Percentiles rank a stretch among this genome's conserved stretches.
Conservation (phyloP, 2,329 filamentous ascomycete species). For the Cadophora gregata region DNA sequence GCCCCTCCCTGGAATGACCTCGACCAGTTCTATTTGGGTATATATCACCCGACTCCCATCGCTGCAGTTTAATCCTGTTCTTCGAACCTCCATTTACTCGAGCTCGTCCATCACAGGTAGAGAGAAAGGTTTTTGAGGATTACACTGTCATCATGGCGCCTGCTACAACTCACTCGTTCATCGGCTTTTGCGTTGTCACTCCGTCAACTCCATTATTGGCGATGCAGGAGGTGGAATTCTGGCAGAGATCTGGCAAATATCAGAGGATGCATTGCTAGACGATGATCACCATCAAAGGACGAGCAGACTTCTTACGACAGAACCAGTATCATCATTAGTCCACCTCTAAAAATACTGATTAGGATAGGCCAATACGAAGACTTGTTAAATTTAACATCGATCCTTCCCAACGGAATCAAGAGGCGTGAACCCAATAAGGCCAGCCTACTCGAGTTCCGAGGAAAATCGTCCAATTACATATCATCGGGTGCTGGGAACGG, state of each 20-base stretch:
- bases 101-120: neutral
- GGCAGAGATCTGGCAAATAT: constrained; percentile 28
- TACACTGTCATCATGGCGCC: neutral
- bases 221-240: neutral
- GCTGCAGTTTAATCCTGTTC: too few relatives aligned
- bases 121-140: neutral
- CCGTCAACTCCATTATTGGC: neutral
- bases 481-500: neutral
- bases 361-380: constrained; percentile 1
- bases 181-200: neutral
- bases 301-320: neutral
- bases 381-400: neutral
- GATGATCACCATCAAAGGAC: constrained; percentile 13
- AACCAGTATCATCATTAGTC: neutral
- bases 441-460: neutral
- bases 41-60: neutral
- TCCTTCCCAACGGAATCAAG: neutral
- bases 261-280: constrained; percentile 1
- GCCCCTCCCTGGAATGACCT: constrained; percentile 7
- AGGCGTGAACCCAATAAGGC: neutral
- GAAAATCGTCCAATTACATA: neutral
- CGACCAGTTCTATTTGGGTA: constrained; percentile 12
- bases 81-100: too few relatives aligned
- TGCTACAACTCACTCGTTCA: neutral
- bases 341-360: constrained; percentile 11